Conservation (phyloP, 1,284 basidiomycete genomes). For the Austroboletus niveus region DNA sequence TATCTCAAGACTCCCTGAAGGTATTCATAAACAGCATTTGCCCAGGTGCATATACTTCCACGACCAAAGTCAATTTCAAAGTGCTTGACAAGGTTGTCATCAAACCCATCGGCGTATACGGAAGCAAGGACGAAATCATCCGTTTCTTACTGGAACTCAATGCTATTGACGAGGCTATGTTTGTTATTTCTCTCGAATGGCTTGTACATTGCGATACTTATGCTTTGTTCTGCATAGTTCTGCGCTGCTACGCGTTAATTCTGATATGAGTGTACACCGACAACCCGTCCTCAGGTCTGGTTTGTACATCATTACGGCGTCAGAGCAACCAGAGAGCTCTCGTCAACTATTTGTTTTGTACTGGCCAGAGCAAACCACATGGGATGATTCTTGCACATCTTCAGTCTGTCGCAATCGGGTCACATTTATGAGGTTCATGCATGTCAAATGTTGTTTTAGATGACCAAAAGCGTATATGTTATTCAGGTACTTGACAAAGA, state of each 20-base stretch:
- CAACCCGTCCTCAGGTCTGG: constrained; percentile 46
- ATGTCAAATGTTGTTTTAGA: background rate
- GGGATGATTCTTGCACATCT: constrained; percentile 48
- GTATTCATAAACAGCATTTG: constrained; percentile 43
- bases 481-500: constrained; percentile 53
- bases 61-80: constrained; percentile 54
- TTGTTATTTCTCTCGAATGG: constrained; percentile 6
- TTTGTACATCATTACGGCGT: constrained; percentile 42
- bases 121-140: constrained; percentile 49
- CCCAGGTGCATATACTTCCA: constrained; percentile 44
- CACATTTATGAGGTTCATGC: constrained; percentile 58
- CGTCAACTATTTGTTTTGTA: constrained; percentile 48
- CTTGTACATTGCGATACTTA: background rate
- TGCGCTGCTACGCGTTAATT: constrained; percentile 21
- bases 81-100: constrained; percentile 42
- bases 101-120: constrained; percentile 56
- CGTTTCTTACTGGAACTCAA: constrained; percentile 38
- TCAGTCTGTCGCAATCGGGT: constrained; percentile 51
- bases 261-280: constrained; percentile 16
- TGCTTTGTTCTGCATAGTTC: constrained; percentile 9
- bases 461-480: background rate
- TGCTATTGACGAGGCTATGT: constrained; percentile 40
- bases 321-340: constrained; percentile 2
- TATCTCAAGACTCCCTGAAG: constrained; percentile 46
- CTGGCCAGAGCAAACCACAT: constrained; percentile 62